These are phyloP conservation scores for Pseudocercospora fijiensis DNA, from an alignment of 2,329 filamentous ascomycete genomes.

Conservation along the genomic window DNA sequence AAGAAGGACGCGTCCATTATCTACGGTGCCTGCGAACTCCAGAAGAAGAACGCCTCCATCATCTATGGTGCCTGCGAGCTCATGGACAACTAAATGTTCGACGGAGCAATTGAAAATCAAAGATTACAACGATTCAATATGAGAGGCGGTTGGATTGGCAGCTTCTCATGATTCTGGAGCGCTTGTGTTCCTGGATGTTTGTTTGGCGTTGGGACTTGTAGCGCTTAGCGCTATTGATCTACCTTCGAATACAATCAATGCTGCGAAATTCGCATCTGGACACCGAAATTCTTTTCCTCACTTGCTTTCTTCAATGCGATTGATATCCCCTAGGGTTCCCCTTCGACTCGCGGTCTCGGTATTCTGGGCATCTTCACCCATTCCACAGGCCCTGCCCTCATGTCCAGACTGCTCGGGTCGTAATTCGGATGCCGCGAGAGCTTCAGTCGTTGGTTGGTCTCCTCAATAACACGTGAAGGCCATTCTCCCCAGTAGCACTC, in stretches of 20 bases:
- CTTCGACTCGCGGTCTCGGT: not conserved
- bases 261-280: not conserved
- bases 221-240: not conserved
- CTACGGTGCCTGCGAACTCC: not conserved
- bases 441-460: conserved; percentile 4
- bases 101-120: not conserved
- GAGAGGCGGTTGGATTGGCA: not conserved
- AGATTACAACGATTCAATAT: not conserved
- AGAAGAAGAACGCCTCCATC: not conserved
- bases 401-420: not conserved
- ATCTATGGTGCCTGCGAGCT: not conserved
- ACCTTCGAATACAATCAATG: not conserved
- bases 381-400: not conserved
- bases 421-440: conserved; percentile 2
- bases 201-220: not conserved
- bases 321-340: not conserved
- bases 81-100: not conserved
- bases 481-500: conserved; percentile 1
- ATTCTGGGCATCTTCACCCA: not conserved
- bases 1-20: not conserved
- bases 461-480: not conserved
- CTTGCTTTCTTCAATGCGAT: not conserved
- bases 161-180: not conserved
- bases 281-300: not conserved
- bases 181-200: not conserved